These are phyloP conservation scores for Aquilaria sinensis DNA, from an alignment of 345 rosid species.

Conservation along the genomic window DNA sequence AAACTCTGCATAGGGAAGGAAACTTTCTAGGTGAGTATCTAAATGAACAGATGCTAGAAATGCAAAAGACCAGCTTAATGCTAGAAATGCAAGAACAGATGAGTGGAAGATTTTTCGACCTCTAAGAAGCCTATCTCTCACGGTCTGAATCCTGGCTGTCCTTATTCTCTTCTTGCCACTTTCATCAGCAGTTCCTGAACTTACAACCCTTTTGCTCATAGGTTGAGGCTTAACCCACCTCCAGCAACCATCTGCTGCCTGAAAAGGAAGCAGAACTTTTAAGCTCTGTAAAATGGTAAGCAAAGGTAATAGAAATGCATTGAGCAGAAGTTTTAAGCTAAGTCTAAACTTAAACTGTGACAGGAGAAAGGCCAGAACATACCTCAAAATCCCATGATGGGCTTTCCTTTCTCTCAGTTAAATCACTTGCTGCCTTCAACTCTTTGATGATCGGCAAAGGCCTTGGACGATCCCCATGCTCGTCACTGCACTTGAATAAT, in stretches of 20 bases:
- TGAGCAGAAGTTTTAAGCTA: background rate
- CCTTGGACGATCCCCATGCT: conserved; percentile 52
- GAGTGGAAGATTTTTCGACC: conserved; percentile 20
- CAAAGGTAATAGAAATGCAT: background rate
- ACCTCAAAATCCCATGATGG: conserved; percentile 58
- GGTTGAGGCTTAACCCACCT: conserved; percentile 54
- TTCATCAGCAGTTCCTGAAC: conserved; percentile 13
- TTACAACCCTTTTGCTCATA: conserved; percentile 25
- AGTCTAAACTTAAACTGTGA: background rate
- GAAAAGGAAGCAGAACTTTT: background rate
- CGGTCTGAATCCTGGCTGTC: conserved; percentile 12
- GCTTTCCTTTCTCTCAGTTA: conserved; percentile 34
- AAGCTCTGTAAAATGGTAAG: background rate
- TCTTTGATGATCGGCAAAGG: conserved; percentile 43
- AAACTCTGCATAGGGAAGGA: conserved; percentile 28
- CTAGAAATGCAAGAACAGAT: background rate
- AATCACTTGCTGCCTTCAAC: conserved; percentile 35
- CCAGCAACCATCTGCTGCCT: conserved; percentile 49
- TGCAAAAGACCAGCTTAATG: background rate
- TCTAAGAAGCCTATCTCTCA: conserved; percentile 34
- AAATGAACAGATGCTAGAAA: background rate
- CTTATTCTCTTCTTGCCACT: conserved; percentile 19
- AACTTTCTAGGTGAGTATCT: background rate
- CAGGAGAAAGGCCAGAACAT: conserved; percentile 10
- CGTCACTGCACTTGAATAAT: conserved; percentile 20